Evolutionary conservation across 2,329 filamentous ascomycete genomes (phyloP).

Genomic region (Fusarium goolgardi): DNA sequence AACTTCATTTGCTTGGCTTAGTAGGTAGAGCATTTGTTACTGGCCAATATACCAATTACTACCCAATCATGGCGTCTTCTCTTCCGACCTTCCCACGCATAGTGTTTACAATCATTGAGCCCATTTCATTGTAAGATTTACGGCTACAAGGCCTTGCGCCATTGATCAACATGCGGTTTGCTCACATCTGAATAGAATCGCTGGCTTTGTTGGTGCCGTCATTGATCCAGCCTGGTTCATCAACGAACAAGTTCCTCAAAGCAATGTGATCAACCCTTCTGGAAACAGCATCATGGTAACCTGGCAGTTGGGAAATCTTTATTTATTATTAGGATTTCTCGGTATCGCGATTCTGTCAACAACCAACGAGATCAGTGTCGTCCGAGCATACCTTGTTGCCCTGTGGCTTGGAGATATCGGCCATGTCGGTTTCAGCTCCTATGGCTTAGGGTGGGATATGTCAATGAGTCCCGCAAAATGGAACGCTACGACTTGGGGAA

Average conservation of each 20-base stretch:
- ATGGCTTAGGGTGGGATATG: constrained; percentile 67
- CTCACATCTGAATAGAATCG: constrained; percentile 59
- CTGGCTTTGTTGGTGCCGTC: constrained; percentile 68
- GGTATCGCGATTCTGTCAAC: constrained; percentile 72
- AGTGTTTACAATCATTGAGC: constrained; percentile 76
- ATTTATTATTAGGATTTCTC: constrained; percentile 72
- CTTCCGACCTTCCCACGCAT: constrained; percentile 73
- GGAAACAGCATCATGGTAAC: constrained; percentile 67
- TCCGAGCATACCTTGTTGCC: constrained; percentile 74
- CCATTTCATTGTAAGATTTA: constrained; percentile 71
- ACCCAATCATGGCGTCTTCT: constrained; percentile 65
- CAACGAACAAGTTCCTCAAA: constrained; percentile 66
- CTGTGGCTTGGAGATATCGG: constrained; percentile 74
- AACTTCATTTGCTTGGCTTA: constrained; percentile 14
- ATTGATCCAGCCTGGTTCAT: constrained; percentile 71
- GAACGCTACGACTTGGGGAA: constrained; percentile 80
- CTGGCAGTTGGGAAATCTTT: constrained; percentile 76
- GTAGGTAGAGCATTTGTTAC: not conserved
- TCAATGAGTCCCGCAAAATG: constrained; percentile 67
- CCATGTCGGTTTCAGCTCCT: constrained; percentile 71
- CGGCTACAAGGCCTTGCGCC: not conserved
- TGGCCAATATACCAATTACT: not conserved
- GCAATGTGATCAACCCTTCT: constrained; percentile 52
- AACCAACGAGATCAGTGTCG: constrained; percentile 72
- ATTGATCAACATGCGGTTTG: not conserved